phyloP scores from a whole-genome alignment of 2,329 filamentous ascomycete species.

The Apiospora rasikravindrae region DNA sequence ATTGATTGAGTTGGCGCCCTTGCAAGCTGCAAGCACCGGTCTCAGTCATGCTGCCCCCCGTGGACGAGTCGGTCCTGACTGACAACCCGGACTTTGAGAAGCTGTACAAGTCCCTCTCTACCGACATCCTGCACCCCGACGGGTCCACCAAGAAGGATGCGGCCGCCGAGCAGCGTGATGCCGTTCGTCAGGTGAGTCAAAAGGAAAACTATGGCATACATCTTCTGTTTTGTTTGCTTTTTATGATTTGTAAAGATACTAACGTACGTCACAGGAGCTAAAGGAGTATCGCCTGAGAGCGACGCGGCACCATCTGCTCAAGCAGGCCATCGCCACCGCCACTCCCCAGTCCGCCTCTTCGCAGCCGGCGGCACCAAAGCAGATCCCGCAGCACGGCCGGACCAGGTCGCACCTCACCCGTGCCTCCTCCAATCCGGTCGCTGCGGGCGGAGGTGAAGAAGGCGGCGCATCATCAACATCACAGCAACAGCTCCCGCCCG shows the following conservation, averaged over 20 bases:
- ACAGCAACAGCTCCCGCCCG: slow-evolving; percentile 44
- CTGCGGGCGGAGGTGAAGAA: slow-evolving; percentile 20
- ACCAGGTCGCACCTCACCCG: slow-evolving; percentile 2
- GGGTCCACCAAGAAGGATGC: slow-evolving; percentile 61
- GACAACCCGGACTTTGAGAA: slow-evolving; percentile 66
- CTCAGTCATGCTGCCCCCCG: slow-evolving; percentile 59
- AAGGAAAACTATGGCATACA: background rate
- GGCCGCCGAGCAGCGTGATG: slow-evolving; percentile 55
- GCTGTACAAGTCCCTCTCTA: slow-evolving; percentile 61
- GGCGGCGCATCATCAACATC: slow-evolving; percentile 14
- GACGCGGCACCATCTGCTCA: slow-evolving; percentile 57
- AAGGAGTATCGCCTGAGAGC: slow-evolving; percentile 52
- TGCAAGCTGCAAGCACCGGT: background rate
- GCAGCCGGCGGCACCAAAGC: slow-evolving; percentile 28
- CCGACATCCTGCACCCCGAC: slow-evolving; percentile 59
- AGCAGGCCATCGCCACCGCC: slow-evolving; percentile 54
- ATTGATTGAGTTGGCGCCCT: too few relatives aligned
- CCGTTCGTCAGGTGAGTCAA: slow-evolving; percentile 52
- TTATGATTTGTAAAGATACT: background rate
- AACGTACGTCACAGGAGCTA: slow-evolving; percentile 48
- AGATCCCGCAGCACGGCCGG: slow-evolving; percentile 28
- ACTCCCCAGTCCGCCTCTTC: slow-evolving; percentile 35
- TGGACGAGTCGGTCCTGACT: slow-evolving; percentile 59
- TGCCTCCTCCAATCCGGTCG: slow-evolving; percentile 26
- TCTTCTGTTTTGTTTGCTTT: background rate